Base-by-base conservation (phyloP, 805 yeast species). In the Brettanomyces bruxellensis region DNA sequence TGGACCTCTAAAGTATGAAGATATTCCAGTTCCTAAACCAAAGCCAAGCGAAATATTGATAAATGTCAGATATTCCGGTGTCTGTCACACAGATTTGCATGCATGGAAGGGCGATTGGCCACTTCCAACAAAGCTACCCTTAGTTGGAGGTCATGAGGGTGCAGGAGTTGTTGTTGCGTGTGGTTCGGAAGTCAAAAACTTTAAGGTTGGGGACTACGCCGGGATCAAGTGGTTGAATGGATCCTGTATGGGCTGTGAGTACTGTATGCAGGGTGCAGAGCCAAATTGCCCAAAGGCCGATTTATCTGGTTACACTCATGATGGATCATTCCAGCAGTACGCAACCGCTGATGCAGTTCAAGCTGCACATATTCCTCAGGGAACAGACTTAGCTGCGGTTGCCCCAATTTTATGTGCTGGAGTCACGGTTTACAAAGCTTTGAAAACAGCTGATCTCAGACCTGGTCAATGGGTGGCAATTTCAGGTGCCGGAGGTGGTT, bases 41-140 rank as follows among this genome's bases (percentile, higher is more conserved):
- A 82, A 76, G 62, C 69, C 86, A 49, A 82, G 80, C 62, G 90
- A 87, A 69, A 73, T 87, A 55, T 75, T 88, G 64, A 73, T 88
- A 69, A 80, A 88, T 66, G 81, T 88, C 67, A 80, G 79, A 70
- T 87, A 81, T 75, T 79, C 95, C 25, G 96, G 96, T 68, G 95
- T 87, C 47, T 87, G 96, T 70, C 96, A 89, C 74, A 86, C 95
- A 35, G 96, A 87, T 63, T 76, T 88, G 65, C 96, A 88, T 72
- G 95, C 95, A 47, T 86, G 93, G 90, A 79, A 84, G 64, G 95
- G 95, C 60, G 95, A 88, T 70, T 87, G 95, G 95, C 93, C 95
- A 44, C 71, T 83, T 65, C 77, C 69, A 52, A 77, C 83, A 54
- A 82, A 81, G 62, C 71, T 82, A 50, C 91, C 93, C 24, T 70